Conservation (phyloP, 352 stramenopile genomes). For the Globisporangium emineosum region DNA sequence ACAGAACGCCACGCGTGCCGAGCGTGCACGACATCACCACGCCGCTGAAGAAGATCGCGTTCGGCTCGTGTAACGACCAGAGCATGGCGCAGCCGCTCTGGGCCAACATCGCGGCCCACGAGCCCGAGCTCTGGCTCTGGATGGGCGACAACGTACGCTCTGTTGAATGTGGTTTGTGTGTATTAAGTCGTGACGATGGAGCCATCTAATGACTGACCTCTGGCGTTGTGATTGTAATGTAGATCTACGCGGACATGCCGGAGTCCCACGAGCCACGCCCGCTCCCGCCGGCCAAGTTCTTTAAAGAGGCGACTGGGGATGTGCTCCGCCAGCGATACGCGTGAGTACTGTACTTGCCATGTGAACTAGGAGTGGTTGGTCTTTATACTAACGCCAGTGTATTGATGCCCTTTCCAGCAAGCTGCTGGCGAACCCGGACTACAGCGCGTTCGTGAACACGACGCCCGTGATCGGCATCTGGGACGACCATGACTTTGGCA, state of each 20-base stretch:
- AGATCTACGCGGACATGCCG: constrained; percentile 81
- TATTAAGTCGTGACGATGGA: background rate
- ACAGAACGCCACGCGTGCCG: constrained; percentile 8
- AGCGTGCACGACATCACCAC: constrained; percentile 44
- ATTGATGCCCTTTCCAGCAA: constrained; percentile 31
- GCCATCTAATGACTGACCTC: background rate
- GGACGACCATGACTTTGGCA: constrained; percentile 92
- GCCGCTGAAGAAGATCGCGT: constrained; percentile 57
- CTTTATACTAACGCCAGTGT: background rate
- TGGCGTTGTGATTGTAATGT: background rate
- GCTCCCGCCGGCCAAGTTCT: constrained; percentile 54
- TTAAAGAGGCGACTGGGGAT: constrained; percentile 44
- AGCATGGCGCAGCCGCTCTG: constrained; percentile 81
- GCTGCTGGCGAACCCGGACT: constrained; percentile 60
- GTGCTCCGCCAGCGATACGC: constrained; percentile 61
- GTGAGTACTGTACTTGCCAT: constrained; percentile 22
- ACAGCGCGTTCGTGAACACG: constrained; percentile 49
- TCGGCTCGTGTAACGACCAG: constrained; percentile 88
- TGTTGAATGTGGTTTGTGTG: no score
- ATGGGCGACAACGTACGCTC: constrained; percentile 81
- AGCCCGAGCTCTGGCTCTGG: constrained; percentile 82
- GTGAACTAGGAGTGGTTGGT: background rate
- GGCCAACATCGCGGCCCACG: constrained; percentile 47
- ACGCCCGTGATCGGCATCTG: constrained; percentile 85
- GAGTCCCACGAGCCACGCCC: constrained; percentile 44